These are phyloP conservation scores for Globisporangium ultimum DNA, from an alignment of 352 stramenopile species.

Conservation along the genomic window DNA sequence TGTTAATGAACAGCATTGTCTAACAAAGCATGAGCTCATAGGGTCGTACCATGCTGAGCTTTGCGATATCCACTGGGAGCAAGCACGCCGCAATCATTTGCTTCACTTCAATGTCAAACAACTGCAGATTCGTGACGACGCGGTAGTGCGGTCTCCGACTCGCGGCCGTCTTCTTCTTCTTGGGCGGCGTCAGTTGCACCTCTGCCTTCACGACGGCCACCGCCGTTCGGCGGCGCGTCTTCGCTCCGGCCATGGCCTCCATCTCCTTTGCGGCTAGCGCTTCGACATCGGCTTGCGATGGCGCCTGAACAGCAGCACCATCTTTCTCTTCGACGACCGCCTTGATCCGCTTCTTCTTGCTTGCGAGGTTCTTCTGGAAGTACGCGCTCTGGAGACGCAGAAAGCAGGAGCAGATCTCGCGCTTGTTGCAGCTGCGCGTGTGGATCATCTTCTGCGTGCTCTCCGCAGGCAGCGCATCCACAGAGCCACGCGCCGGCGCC, in stretches of 20 bases:
- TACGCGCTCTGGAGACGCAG: conserved; percentile 61
- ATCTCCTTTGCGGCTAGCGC: not conserved
- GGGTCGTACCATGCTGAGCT: conserved; percentile 53
- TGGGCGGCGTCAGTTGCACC: not conserved
- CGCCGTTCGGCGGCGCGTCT: conserved; percentile 3
- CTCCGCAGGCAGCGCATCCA: conserved; percentile 14
- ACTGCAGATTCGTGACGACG: conserved; percentile 40
- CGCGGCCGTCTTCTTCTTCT: conserved; percentile 4
- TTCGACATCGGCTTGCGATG: not conserved
- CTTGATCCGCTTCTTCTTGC: conserved; percentile 36
- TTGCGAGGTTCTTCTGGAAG: conserved; percentile 60
- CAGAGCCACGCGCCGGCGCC: conserved; percentile 1
- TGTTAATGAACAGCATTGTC: conserved; percentile 2
- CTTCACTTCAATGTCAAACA: conserved; percentile 54
- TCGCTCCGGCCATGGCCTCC: not conserved
- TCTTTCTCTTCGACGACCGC: conserved; percentile 4
- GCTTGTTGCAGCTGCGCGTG: conserved; percentile 63
- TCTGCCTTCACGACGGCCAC: not conserved
- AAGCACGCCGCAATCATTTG: conserved; percentile 44
- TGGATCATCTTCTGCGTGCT: conserved; percentile 25
- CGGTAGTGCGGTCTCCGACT: conserved; percentile 8
- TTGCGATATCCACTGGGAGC: conserved; percentile 29
- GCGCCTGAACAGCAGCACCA: not conserved
- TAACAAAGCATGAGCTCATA: no score
- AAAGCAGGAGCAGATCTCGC: conserved; percentile 63